A percentile compares a stretch with the other conserved stretches of the same genome.
phyloP scores from a whole-genome alignment of 2,329 filamentous ascomycete species.

The Herpomyces periplanetae region DNA sequence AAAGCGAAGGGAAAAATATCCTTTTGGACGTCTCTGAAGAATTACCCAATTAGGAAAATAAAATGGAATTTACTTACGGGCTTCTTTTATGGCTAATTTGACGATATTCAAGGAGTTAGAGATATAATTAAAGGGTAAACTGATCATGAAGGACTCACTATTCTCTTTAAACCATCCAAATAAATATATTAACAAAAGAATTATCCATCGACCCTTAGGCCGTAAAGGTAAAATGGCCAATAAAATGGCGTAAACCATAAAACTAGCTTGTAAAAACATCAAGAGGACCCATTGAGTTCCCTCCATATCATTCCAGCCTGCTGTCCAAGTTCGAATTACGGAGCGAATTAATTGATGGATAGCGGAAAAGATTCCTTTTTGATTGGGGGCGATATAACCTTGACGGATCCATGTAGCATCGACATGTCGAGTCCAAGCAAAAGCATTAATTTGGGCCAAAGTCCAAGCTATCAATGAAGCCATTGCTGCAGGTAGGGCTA shows the following conservation, averaged over 20 bases:
- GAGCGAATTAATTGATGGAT: constrained; percentile 10
- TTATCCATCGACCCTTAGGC: constrained; percentile 12
- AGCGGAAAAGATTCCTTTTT: too few relatives aligned
- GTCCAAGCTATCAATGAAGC: constrained; percentile 17
- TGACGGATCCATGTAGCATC: constrained; percentile 18
- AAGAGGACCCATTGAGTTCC: constrained; percentile 18
- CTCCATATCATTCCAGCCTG: constrained; percentile 13
- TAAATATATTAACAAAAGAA: constrained; percentile 11
- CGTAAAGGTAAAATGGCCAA: constrained; percentile 13
- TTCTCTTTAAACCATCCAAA: constrained; percentile 13
- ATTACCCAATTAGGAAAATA: too few relatives aligned
- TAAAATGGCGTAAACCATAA: constrained; percentile 15
- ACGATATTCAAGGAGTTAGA: constrained; percentile 8
- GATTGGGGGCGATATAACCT: too few relatives aligned
- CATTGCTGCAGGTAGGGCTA: constrained; percentile 16
- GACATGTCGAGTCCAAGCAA: constrained; percentile 14
- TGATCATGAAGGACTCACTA: too few relatives aligned
- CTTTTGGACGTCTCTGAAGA: too few relatives aligned
- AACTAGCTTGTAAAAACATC: constrained; percentile 14
- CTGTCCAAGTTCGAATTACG: constrained; percentile 14
- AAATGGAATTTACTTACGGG: too few relatives aligned
- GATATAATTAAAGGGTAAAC: too few relatives aligned
- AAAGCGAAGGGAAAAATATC: too few relatives aligned
- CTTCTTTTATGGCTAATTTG: constrained; percentile 6
- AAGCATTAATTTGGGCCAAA: constrained; percentile 15